Evolutionary conservation across 208 protist genomes (phyloP), one percentile per base, ranked within the genome.

Genomic region (Trypanosoma vivax): DNA sequence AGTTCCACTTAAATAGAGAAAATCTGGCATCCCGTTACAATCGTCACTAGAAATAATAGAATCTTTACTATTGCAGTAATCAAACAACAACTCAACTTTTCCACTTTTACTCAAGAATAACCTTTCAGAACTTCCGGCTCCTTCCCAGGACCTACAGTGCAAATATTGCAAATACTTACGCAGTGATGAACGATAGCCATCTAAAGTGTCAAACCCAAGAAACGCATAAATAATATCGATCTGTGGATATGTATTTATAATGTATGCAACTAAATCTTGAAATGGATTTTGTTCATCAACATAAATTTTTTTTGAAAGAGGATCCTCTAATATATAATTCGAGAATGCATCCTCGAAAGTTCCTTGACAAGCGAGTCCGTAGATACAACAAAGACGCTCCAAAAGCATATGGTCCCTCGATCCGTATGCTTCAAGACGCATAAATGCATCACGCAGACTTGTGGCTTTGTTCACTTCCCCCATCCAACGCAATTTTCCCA

Each of bases 201-300:
- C 31, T 14, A 56, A 24, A n/a, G 65, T 23, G 39, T 87, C 86
- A 57, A 93, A 83, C 6, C 86, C 86, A 28, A 90, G 64, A 72
- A 93, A 93, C 48, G 85, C 79, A 58, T 87, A 82, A 50, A 90
- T 75, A 19, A 88, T 50, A 46, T 86, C 74, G 42, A 93, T 79
- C 30, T 88, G 60, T 2, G 73, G 73, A 60, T 81, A 86, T 40
- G 39, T 68, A 11, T 61, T 70, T n/a, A 87, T 27, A 47, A 90
- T 77, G 57, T 72, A 65, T 9, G 63, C 52, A 14, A 81, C 50
- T 18, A 93, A 61, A 28, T 80, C 65, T 16, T 11, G 33, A 69
- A 93, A 93, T 0, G 72, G 62, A 50, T 90, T 88, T 3, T 30
- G 14, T 48, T 77, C 60, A 23, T 86, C 47, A 31, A 93, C 60